Conservation (phyloP, 352 stramenopile species). For the Globisporangium echinulatum region DNA sequence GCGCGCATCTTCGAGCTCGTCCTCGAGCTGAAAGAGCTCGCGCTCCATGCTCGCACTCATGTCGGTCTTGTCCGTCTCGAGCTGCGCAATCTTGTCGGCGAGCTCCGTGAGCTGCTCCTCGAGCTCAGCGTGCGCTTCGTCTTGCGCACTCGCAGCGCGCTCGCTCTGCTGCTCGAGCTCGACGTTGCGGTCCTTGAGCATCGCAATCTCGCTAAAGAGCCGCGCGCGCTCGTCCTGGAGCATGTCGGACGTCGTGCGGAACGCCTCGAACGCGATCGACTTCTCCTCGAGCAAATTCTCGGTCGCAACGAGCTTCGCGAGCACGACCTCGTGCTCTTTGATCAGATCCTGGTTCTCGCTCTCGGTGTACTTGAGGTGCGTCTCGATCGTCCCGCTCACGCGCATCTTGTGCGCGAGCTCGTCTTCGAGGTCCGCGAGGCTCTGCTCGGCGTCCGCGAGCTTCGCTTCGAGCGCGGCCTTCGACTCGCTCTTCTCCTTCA, state of each 20-base stretch:
- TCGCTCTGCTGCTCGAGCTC: slow-evolving; percentile 38
- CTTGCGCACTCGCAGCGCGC: slow-evolving; percentile 32
- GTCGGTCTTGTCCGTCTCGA: slow-evolving; percentile 37
- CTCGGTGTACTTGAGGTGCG: slow-evolving; percentile 34
- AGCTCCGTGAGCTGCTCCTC: slow-evolving; percentile 53
- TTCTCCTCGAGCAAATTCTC: slow-evolving; percentile 55
- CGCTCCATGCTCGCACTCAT: slow-evolving; percentile 14
- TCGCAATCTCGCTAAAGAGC: slow-evolving; percentile 44
- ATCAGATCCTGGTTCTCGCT: slow-evolving; percentile 40
- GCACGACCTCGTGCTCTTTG: slow-evolving; percentile 36
- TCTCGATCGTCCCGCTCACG: slow-evolving; percentile 42
- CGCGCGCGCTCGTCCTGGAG: slow-evolving; percentile 50
- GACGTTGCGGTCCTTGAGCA: slow-evolving; percentile 43
- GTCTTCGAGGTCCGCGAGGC: slow-evolving; percentile 40
- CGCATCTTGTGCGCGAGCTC: slow-evolving; percentile 50
- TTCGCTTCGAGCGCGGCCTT: slow-evolving; percentile 40
- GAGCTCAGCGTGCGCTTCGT: slow-evolving; percentile 42
- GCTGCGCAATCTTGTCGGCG: slow-evolving; percentile 49
- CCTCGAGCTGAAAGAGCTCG: slow-evolving; percentile 21
- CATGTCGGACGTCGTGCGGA: slow-evolving; percentile 54
- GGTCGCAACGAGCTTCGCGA: slow-evolving; percentile 40
- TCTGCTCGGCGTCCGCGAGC: slow-evolving; percentile 41
- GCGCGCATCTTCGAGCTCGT: slow-evolving; percentile 40
- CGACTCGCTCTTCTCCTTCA: slow-evolving; percentile 43
- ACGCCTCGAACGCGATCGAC: slow-evolving; percentile 50